These are phyloP conservation scores for Fusarium citri DNA, from an alignment of 2,329 filamentous ascomycete genomes.

Conservation along the genomic window DNA sequence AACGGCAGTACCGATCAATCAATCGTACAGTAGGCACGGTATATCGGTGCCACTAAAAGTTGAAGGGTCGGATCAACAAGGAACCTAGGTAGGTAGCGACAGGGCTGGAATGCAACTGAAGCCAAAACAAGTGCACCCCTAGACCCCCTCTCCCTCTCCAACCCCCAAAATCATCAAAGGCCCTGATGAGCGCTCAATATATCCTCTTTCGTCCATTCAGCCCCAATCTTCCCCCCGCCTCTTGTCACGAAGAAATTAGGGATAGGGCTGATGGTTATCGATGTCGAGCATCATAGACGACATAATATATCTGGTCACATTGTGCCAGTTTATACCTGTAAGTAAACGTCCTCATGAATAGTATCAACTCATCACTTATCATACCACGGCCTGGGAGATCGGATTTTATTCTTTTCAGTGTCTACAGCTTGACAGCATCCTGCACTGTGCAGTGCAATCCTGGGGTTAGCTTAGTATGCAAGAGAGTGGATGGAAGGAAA, in stretches of 20 bases:
- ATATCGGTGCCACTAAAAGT: neutral
- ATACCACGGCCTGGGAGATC: neutral
- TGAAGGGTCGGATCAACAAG: neutral
- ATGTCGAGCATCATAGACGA: neutral
- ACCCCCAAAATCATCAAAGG: conserved; percentile 1
- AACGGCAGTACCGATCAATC: conserved; percentile 20
- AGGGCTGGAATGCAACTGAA: conserved; percentile 2
- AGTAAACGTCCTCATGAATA: neutral
- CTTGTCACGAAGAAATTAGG: conserved; percentile 2
- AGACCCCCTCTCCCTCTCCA: neutral
- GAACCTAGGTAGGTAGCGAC: neutral
- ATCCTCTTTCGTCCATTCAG: conserved; percentile 13
- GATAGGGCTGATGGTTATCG: neutral
- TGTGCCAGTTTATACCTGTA: neutral
- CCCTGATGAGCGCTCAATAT: conserved; percentile 21
- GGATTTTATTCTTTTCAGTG: neutral
- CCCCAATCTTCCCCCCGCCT: conserved; percentile 13
- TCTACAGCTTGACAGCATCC: neutral
- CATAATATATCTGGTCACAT: neutral
- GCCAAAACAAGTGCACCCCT: neutral
- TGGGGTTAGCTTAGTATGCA: neutral
- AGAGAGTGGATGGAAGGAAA: conserved; percentile 4
- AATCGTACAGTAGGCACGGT: neutral
- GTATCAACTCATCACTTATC: neutral
- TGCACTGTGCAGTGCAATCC: neutral